Conservation (phyloP, 257 asterid species). For the Scutellaria baicalensis region DNA sequence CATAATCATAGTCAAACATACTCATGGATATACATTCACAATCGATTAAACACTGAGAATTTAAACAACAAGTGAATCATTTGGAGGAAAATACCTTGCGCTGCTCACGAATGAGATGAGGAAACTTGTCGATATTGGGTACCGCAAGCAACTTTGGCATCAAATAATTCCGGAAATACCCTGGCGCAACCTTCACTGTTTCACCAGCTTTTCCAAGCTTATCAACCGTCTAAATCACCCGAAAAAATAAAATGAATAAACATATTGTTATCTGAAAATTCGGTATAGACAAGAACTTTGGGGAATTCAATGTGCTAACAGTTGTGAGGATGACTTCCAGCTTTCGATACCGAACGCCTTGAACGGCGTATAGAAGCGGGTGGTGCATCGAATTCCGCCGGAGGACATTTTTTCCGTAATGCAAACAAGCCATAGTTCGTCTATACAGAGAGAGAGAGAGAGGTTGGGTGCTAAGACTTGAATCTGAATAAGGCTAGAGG, state of each 20-base stretch:
- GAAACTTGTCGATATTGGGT: slow-evolving; percentile 84
- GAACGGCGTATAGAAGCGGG: slow-evolving; percentile 42
- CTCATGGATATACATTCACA: not conserved
- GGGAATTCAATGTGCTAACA: slow-evolving; percentile 21
- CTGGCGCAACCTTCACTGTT: slow-evolving; percentile 94
- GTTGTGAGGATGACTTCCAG: slow-evolving; percentile 56
- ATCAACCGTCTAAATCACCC: slow-evolving; percentile 41
- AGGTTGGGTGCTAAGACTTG: not conserved
- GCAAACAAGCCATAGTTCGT: slow-evolving; percentile 26
- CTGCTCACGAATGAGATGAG: slow-evolving; percentile 72
- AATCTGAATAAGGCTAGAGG: not conserved
- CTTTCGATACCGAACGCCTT: slow-evolving; percentile 55
- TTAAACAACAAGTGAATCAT: not conserved
- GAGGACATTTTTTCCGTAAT: slow-evolving; percentile 33
- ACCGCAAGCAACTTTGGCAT: slow-evolving; percentile 93
- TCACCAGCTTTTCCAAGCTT: slow-evolving; percentile 94
- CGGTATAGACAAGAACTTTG: not conserved
- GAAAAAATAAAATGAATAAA: not conserved
- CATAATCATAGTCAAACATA: no score
- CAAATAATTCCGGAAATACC: slow-evolving; percentile 87
- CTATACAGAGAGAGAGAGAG: not conserved
- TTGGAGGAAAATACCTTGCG: slow-evolving; percentile 49
- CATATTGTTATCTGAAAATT: not conserved
- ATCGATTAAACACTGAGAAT: not conserved
- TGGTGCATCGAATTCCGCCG: slow-evolving; percentile 47